Evolutionary conservation across 140 eudicot genomes (phyloP), one percentile per base, ranked within the genome.

Genomic region (Oenanthe javanica): DNA sequence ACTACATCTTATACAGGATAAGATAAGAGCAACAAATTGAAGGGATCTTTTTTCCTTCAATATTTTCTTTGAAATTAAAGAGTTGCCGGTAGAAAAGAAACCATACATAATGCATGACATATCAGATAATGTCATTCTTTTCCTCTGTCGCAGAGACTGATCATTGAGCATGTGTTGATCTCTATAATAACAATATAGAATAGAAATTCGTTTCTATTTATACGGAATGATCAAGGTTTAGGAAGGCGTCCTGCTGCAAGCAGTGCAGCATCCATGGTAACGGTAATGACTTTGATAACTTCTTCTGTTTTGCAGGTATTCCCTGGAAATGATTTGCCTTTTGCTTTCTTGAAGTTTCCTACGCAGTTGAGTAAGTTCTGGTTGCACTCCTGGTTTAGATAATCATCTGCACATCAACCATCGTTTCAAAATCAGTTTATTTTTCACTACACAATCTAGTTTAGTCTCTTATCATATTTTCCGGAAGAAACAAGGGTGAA

Each of bases 201-300:
- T 4, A 42, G 31, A 31, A 57, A 19, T 57, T 4, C 25, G 27
- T 57, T 57, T 19, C 64, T n/a, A 21, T 59, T 19, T 6, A 59
- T 21, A 6, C 27, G 2, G 36, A 61, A 9, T 7, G 73, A 21
- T 80, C 78, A 84, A 64, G 97, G 91, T 84, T 85, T 92, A 64
- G 86, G 90, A 64, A 93, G 81, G 49, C 81, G 80, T 81, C 88
- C 82, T 47, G 94, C 98, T 0, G 98, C 98, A 66, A 86, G 78
- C 75, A 92, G 61, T 25, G 97, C 98, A 85, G 97, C 97, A 40
- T 88, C 88, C 90, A 92, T 92, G 77, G 86, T 94, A 63, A 74
- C 66, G 1, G 64, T 82, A 49, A 94, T 86, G 72, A 91, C 84
- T 16, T 46, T 69, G 23, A 89, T 88, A 50, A 94, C 98, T 19